Evolutionary conservation across 108 stramenopile species (phyloP).

Genomic region (Aurantiochytrium sp.): DNA sequence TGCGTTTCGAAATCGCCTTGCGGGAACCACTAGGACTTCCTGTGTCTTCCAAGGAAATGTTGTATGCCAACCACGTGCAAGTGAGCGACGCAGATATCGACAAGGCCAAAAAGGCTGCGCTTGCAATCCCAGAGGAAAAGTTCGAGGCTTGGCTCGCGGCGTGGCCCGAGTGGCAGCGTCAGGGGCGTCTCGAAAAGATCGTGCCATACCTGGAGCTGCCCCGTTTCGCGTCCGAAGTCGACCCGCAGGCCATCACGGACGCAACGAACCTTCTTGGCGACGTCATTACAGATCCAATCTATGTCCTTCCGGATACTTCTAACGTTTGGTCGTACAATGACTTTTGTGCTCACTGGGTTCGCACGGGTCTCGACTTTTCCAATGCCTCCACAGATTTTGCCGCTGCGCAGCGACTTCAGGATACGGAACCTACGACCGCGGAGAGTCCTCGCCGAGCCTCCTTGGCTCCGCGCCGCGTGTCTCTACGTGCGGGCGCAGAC

Average conservation of each 20-base stretch:
- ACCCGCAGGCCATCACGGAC: neutral
- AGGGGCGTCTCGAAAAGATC: neutral
- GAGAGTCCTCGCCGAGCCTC: too few relatives aligned
- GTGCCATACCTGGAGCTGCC: neutral
- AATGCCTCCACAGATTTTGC: neutral
- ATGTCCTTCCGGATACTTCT: neutral
- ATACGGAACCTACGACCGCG: too few relatives aligned
- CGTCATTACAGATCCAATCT: neutral
- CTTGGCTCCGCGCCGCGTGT: too few relatives aligned
- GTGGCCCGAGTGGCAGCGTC: constrained; percentile 8
- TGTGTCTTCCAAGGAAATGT: neutral
- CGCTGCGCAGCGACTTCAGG: too few relatives aligned
- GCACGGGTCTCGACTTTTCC: neutral
- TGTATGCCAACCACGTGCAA: neutral
- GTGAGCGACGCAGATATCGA: neutral
- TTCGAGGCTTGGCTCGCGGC: neutral
- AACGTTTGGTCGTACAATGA: constrained; percentile 1
- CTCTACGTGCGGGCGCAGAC: too few relatives aligned
- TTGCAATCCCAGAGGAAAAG: neutral
- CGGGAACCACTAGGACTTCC: neutral
- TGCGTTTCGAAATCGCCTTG: neutral
- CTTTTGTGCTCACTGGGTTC: neutral
- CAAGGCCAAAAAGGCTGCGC: neutral
- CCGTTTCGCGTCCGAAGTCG: too few relatives aligned
- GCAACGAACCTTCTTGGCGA: neutral